These are phyloP conservation scores for Onygenales sp. DNA, from an alignment of 2,329 filamentous ascomycete genomes.

Conservation along the genomic window DNA sequence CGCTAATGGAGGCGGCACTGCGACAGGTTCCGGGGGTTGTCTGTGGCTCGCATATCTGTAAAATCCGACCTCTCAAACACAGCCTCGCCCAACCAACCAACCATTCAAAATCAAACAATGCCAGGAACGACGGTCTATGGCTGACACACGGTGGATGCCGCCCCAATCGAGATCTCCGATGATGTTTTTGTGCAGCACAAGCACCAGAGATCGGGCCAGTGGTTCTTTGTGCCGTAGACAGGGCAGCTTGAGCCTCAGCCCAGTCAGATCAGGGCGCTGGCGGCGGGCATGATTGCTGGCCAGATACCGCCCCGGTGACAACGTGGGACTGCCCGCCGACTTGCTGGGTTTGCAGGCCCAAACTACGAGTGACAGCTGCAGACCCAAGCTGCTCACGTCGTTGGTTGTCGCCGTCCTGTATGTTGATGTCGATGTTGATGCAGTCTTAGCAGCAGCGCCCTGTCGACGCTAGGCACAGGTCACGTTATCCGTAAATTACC, in stretches of 20 bases:
- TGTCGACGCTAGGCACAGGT: background rate
- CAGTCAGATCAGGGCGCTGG: constrained; percentile 1
- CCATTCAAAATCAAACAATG: background rate
- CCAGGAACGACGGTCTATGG: background rate
- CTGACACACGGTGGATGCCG: background rate
- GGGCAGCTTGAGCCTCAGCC: background rate
- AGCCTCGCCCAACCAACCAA: background rate
- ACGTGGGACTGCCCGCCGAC: background rate
- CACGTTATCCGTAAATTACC: background rate
- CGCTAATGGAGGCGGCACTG: background rate
- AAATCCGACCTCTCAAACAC: background rate
- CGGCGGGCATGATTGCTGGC: background rate
- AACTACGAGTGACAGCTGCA: background rate
- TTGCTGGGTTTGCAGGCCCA: background rate
- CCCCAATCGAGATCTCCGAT: background rate
- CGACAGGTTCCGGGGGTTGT: background rate
- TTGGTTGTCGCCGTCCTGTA: background rate
- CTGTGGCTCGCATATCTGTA: background rate
- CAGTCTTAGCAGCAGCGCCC: background rate
- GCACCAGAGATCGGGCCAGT: background rate
- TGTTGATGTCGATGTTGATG: background rate
- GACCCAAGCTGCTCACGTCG: background rate
- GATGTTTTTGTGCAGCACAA: background rate
- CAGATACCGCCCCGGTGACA: background rate
- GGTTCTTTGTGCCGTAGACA: background rate